Evolutionary conservation across 129 eudicot species (phyloP).

Genomic region (Saposhnikovia divaricata): DNA sequence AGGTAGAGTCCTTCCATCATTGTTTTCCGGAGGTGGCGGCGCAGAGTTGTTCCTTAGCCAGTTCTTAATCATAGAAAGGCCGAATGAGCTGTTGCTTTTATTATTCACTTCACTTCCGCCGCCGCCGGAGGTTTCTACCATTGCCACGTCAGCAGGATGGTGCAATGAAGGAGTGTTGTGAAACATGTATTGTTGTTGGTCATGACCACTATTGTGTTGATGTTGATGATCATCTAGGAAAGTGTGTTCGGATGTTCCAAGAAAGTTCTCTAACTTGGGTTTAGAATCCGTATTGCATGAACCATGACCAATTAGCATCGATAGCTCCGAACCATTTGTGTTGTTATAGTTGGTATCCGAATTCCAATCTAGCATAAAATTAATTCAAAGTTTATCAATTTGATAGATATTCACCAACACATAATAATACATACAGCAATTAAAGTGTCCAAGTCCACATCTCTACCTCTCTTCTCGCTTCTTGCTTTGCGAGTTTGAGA

Average conservation of each 20-base stretch:
- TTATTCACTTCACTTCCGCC: neutral
- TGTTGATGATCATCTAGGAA: neutral
- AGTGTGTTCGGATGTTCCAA: slow-evolving; percentile 30
- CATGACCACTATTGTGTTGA: neutral
- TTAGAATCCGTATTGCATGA: slow-evolving; percentile 33
- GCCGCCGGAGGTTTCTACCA: slow-evolving; percentile 17
- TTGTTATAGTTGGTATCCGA: slow-evolving; percentile 15
- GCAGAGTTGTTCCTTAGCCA: slow-evolving; percentile 66
- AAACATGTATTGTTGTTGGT: slow-evolving; percentile 6
- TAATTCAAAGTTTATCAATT: neutral
- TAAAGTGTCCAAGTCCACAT: neutral
- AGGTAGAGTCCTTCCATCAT: slow-evolving; percentile 19
- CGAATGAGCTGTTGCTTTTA: slow-evolving; percentile 26
- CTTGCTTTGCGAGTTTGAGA: too few species aligned
- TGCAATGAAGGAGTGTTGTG: neutral
- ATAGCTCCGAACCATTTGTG: slow-evolving; percentile 22
- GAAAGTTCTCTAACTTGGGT: slow-evolving; percentile 83
- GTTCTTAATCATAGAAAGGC: slow-evolving; percentile 87
- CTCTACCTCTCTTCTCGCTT: too few species aligned
- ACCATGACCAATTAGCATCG: slow-evolving; percentile 37
- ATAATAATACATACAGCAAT: neutral
- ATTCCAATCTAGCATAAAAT: slow-evolving; percentile 47
- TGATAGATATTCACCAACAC: neutral
- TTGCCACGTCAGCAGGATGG: neutral
- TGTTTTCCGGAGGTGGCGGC: slow-evolving; percentile 13